Evolutionary conservation across 1,284 basidiomycete genomes (phyloP), one percentile per base, ranked within the genome.

Genomic region (Dichomitus squalens): DNA sequence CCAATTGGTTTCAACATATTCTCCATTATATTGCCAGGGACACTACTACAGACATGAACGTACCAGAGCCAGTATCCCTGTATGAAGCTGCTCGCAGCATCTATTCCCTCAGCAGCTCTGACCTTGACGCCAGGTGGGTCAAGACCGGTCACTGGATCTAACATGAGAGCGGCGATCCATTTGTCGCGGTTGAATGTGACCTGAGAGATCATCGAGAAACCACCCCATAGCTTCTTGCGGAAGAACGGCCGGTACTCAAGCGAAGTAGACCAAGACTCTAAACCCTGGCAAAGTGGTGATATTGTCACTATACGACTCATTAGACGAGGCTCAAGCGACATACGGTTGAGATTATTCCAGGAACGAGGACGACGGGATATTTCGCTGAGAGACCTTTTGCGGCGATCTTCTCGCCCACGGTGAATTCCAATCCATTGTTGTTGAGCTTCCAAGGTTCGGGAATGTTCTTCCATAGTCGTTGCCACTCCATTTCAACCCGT

Each of bases 41-140:
- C n/a, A n/a, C 11, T 47, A 23, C 18, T 47, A 36, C 35, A 23
- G 50, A 55, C 21, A 55, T 25, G 11, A 39, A 70, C 78, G 58
- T 66, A 90, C 95, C 95, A 98, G 61, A 97, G 88, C 95, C 95
- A 97, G 72, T 95, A 98, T 4, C 94, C 93, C 69, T 92, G 89
- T 55, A 98, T 90, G 70, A 98, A 97, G 67, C 86, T 93, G 64
- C 90, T 93, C 6, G 94, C 93, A 2, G 93, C 93, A 64, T 90
- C 87, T n/a, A 93, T 84, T 0, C 92, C 96, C 72, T 98, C 93
- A 0, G 93, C 95, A 8, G 96, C 93, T 34, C 96, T 82, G 44
- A 98, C 87, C 72, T 95, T 96, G 58, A 88, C 87, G n/a, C 87
- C 92, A 0, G 87, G 84, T 0, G 94, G 93, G 70, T 99, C 96